Evolutionary conservation across 371 early-diverging fungal species (phyloP).

Genomic region (Sporodiniella umbellata): DNA sequence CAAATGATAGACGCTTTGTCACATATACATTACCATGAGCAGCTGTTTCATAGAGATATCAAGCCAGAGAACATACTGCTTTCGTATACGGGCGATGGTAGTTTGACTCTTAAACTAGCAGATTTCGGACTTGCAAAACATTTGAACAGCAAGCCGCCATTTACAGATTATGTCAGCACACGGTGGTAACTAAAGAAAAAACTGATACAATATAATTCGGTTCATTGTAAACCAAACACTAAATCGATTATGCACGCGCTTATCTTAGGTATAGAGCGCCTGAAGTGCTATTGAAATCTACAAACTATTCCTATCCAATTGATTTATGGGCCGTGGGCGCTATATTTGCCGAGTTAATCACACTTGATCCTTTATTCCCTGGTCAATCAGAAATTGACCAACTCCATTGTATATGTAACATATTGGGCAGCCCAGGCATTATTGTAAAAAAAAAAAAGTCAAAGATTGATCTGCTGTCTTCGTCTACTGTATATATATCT

Average conservation of each 20-base stretch:
- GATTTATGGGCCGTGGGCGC: conserved; percentile 98
- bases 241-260: too few relatives aligned
- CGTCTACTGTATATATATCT: background rate
- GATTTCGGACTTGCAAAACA: conserved; percentile 94
- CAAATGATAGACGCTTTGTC: conserved; percentile 84
- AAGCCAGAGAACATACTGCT: conserved; percentile 91
- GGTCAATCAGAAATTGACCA: conserved; percentile 92
- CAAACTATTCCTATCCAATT: conserved; percentile 87
- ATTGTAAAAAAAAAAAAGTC: background rate
- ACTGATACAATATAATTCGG: too few relatives aligned
- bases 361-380: conserved; percentile 87
- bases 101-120: conserved; percentile 76
- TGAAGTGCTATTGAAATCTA: conserved; percentile 87
- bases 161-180: conserved; percentile 92
- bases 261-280: conserved; percentile 82
- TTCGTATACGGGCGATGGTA: conserved; percentile 10
- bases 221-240: too few relatives aligned
- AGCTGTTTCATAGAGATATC: conserved; percentile 93
- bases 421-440: conserved; percentile 53
- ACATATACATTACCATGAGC: conserved; percentile 80
- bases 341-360: conserved; percentile 87
- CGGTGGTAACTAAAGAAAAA: too few relatives aligned
- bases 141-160: conserved; percentile 76
- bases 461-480: background rate
- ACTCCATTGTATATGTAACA: conserved; percentile 66